phyloP scores from a whole-genome alignment of 345 rosid genomes.

The Chamaenerion angustifolium region DNA sequence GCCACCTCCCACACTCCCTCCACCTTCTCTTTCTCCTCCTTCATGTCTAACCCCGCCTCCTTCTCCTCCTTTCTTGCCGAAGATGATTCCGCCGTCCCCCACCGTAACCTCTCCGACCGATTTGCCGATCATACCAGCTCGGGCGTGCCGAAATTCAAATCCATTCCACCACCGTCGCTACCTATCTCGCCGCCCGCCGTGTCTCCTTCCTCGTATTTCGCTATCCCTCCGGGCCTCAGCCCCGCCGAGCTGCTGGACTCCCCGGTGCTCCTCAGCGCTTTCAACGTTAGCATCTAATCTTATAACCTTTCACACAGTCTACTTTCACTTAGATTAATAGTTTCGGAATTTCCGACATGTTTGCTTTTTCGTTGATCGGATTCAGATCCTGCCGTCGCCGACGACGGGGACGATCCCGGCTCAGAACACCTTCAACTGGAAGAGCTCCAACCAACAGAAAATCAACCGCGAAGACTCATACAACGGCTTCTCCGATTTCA shows the following conservation, averaged over 20 bases:
- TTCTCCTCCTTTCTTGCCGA: conserved; percentile 44
- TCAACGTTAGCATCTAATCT: conserved; percentile 27
- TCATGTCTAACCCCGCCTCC: conserved; percentile 19
- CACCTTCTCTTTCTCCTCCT: neutral
- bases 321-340: neutral
- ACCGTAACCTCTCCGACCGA: conserved; percentile 24
- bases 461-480: conserved; percentile 21
- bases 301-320: neutral
- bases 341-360: neutral
- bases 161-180: conserved; percentile 62
- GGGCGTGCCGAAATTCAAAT: conserved; percentile 74
- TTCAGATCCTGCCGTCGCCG: conserved; percentile 76
- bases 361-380: neutral
- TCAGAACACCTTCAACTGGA: conserved; percentile 35
- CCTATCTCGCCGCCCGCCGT: conserved; percentile 63
- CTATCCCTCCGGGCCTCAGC: conserved; percentile 73
- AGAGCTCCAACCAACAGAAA: conserved; percentile 11
- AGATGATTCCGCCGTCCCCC: conserved; percentile 7
- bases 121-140: conserved; percentile 46
- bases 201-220: conserved; percentile 64
- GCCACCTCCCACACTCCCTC: conserved; percentile 3
- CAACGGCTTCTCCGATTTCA: conserved; percentile 27
- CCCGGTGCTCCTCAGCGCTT: conserved; percentile 61
- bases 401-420: conserved; percentile 68
- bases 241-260: conserved; percentile 75